Evolutionary conservation across 148 eudicot genomes (phyloP).

Genomic region (Nyssa sinensis): DNA sequence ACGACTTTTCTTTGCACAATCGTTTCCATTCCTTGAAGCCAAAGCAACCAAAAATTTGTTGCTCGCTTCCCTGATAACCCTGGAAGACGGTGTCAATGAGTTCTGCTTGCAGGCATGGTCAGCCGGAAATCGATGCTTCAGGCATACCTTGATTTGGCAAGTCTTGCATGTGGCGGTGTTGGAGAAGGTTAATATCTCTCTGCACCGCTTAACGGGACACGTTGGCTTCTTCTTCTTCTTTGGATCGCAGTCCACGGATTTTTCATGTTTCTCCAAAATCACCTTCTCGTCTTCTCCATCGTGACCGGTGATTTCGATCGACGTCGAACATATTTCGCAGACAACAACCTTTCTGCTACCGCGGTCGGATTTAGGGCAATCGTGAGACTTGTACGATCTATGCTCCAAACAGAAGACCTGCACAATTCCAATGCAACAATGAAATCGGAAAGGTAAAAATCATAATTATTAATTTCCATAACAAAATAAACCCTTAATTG

Average conservation of each 20-base stretch:
- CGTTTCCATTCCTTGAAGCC: slow-evolving; percentile 47
- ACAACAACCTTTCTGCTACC: slow-evolving; percentile 65
- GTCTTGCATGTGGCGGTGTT: slow-evolving; percentile 62
- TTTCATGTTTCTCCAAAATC: slow-evolving; percentile 49
- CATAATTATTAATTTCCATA: too few relatives aligned
- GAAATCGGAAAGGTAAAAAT: too few relatives aligned
- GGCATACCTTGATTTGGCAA: slow-evolving; percentile 60
- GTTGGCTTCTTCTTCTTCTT: slow-evolving; percentile 71
- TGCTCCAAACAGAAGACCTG: slow-evolving; percentile 86
- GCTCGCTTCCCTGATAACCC: background rate
- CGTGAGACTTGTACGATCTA: slow-evolving; percentile 67
- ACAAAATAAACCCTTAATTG: background rate
- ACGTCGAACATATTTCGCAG: slow-evolving; percentile 62
- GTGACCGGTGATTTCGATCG: slow-evolving; percentile 67
- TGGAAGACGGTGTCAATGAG: slow-evolving; percentile 5
- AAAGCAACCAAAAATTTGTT: slow-evolving; percentile 63
- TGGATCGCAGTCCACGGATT: slow-evolving; percentile 76
- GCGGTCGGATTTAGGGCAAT: slow-evolving; percentile 62
- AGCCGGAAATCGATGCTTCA: slow-evolving; percentile 71
- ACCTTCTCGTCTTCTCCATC: slow-evolving; percentile 49
- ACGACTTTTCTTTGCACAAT: slow-evolving; percentile 44
- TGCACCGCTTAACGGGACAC: slow-evolving; percentile 67
- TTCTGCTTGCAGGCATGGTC: slow-evolving; percentile 53
- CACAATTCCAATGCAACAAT: background rate
- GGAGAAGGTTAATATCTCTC: slow-evolving; percentile 60